Conservation (phyloP, 2,329 filamentous ascomycete species). For the Moelleriella libera region DNA sequence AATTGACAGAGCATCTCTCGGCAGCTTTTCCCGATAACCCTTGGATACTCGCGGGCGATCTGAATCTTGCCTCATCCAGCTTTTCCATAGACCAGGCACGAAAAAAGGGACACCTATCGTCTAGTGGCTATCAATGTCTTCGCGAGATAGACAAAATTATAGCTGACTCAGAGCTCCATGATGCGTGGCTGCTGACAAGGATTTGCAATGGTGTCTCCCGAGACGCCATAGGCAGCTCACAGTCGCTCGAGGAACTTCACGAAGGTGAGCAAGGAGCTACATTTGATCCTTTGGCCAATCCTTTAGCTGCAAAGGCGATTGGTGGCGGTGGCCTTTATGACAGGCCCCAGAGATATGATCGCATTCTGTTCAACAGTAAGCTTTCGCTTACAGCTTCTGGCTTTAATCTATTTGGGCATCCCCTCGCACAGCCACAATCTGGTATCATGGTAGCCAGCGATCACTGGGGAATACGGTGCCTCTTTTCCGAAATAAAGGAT, state of each 20-base stretch:
- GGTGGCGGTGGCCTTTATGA: conserved; percentile 28
- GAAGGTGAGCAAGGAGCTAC: conserved; percentile 52
- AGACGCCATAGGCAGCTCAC: conserved; percentile 8
- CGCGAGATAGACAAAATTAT: conserved; percentile 31
- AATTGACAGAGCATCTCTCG: conserved; percentile 30
- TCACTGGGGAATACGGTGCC: conserved; percentile 42
- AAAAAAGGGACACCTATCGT: conserved; percentile 37
- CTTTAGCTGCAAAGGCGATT: conserved; percentile 36
- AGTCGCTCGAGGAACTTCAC: conserved; percentile 20
- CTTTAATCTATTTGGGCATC: conserved; percentile 43
- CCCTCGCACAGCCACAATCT: conserved; percentile 16
- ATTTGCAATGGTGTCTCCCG: conserved; percentile 27
- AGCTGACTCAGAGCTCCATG: conserved; percentile 29
- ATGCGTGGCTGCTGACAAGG: conserved; percentile 35
- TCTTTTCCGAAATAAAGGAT: conserved; percentile 12
- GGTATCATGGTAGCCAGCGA: conserved; percentile 25
- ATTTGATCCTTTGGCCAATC: conserved; percentile 45
- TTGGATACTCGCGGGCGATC: conserved; percentile 48
- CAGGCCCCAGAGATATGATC: conserved; percentile 51
- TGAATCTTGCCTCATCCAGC: conserved; percentile 48
- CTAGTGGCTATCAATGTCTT: conserved; percentile 27
- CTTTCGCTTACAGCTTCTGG: conserved; percentile 16
- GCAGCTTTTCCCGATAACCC: conserved; percentile 25
- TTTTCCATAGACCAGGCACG: conserved; percentile 38
- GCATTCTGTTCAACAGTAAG: conserved; percentile 39